A percentile compares a stretch with the other conserved stretches of the same genome.
phyloP scores from a whole-genome alignment of 2,329 filamentous ascomycete genomes.

The Pseudopithomyces chartarum region DNA sequence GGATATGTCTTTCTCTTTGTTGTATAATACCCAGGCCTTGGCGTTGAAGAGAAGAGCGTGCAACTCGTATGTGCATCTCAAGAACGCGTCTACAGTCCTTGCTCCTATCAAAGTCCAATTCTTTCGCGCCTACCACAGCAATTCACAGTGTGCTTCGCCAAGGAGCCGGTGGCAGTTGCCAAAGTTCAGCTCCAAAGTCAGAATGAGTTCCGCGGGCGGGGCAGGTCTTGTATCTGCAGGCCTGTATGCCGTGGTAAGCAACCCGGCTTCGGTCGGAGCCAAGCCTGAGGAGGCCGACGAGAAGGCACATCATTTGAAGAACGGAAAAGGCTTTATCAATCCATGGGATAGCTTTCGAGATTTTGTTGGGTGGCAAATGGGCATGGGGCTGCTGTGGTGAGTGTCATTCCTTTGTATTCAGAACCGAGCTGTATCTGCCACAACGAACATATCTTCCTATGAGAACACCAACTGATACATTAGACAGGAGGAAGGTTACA shows the following conservation, averaged over 20 bases:
- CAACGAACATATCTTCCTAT: background rate
- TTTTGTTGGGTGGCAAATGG: slow-evolving; percentile 37
- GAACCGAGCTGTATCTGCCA: too few species aligned
- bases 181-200: slow-evolving; percentile 27
- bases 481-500: slow-evolving; percentile 50
- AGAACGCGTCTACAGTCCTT: background rate
- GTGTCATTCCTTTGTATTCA: slow-evolving; percentile 7
- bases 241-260: slow-evolving; percentile 49
- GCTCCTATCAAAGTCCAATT: background rate
- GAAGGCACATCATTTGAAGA: slow-evolving; percentile 57
- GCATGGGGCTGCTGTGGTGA: slow-evolving; percentile 47
- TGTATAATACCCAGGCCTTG: background rate
- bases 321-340: slow-evolving; percentile 61
- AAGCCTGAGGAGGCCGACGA: slow-evolving; percentile 52
- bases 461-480: background rate
- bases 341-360: slow-evolving; percentile 61
- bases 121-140: background rate
- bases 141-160: background rate
- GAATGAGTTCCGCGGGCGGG: slow-evolving; percentile 36
- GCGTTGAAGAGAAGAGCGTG: background rate
- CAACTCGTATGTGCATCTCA: background rate
- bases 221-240: slow-evolving; percentile 29
- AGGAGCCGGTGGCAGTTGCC: slow-evolving; percentile 25
- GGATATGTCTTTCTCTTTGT: background rate
- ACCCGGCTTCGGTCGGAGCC: slow-evolving; percentile 45